A percentile compares a stretch with the other conserved stretches of the same genome.
Conservation (phyloP, 2,329 filamentous ascomycete genomes). For the Fusarium sp. region DNA sequence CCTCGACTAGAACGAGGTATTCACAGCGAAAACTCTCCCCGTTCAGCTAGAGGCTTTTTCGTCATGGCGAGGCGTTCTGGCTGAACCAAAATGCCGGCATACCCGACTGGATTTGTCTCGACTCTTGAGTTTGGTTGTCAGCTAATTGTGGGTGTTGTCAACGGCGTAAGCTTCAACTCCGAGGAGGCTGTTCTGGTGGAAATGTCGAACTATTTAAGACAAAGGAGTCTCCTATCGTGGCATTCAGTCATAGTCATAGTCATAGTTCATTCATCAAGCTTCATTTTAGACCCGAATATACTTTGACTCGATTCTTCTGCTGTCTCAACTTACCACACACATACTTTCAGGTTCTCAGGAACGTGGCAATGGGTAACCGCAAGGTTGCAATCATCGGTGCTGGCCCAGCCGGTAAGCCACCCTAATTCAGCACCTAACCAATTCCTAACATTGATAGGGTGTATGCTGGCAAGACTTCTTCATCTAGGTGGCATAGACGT, state of each 20-base stretch:
- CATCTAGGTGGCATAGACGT: conserved; percentile 56
- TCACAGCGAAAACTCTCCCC: background rate
- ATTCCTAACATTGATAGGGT: conserved; percentile 34
- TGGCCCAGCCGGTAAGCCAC: conserved; percentile 41
- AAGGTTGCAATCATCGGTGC: conserved; percentile 44
- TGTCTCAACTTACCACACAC: background rate
- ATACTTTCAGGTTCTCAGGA: background rate
- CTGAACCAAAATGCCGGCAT: conserved; percentile 21
- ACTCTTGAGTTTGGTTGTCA: conserved; percentile 12
- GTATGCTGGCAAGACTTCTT: conserved; percentile 59
- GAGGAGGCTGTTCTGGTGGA: background rate
- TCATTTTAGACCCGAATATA: background rate
- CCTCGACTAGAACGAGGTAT: background rate
- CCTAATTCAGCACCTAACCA: background rate
- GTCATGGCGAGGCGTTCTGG: conserved; percentile 5
- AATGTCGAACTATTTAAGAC: conserved; percentile 7
- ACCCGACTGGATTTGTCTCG: conserved; percentile 19
- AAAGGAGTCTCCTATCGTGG: background rate
- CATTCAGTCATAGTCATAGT: background rate
- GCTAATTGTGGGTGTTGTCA: background rate
- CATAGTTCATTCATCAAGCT: background rate
- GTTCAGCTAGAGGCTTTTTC: background rate
- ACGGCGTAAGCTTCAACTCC: background rate
- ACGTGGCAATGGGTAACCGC: conserved; percentile 28
- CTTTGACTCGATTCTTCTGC: background rate